Evolutionary conservation across 805 yeast species (phyloP), one percentile per base, ranked within the genome.

Genomic region (Yarrowia osloensis): DNA sequence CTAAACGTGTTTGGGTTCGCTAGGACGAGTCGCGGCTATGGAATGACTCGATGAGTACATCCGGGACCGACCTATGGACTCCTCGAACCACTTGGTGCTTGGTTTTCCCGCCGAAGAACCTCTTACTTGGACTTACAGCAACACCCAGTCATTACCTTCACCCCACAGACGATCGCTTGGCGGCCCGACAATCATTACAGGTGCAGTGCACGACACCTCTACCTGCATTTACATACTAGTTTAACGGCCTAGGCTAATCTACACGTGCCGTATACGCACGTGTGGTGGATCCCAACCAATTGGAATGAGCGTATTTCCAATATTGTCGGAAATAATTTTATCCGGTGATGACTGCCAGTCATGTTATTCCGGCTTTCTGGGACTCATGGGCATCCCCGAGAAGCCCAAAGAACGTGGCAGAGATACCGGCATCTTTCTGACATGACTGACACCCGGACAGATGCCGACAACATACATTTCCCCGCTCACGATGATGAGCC

Each of bases 211-310:
- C 8, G 8, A 42, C 47, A 42, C 17, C 49, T 15, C n/a, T 9
- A 46, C 47, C 28, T 42, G 49, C 52, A 28, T 49, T 28, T n/a
- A 28, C 19, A 8, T 15, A 19, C 37, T 28, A 49, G 54, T 28
- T 49, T 49, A 49, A 49, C 54, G 54, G 54, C 54, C 54, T 49
- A 28, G 35, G 37, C 54, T 28, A 49, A 28, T 13, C 54, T 49
- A 28, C 54, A 49, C 54, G 54, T 49, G 54, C 54, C 35, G 22
- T 17, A 3, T 12, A 11, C 5, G 54, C 54, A 49, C 54, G 54
- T 49, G 54, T 49, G 24, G 9, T 5, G n/a, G 7, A 12, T 5
- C 5, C 24, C 5, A 12, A 2, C 54, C 54, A 49, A 49, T 49
- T 49, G 12, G 37, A 49, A 13, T 6, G 11, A 4, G 37, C 11